These are phyloP conservation scores for Chrysoporthe puriensis DNA, from an alignment of 2,329 filamentous ascomycete species.

Conservation along the genomic window DNA sequence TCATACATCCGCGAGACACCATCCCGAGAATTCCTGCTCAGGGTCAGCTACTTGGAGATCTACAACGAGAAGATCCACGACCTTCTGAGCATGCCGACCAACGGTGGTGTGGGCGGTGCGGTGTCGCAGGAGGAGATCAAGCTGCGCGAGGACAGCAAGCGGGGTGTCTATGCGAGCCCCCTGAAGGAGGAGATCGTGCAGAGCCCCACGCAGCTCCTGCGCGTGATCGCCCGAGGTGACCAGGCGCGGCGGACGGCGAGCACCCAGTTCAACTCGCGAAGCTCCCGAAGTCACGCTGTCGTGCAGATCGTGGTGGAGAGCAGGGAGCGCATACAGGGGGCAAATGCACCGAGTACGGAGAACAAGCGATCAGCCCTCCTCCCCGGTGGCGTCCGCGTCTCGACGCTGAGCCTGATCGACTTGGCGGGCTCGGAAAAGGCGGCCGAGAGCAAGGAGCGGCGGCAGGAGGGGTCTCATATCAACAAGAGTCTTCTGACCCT, in stretches of 20 bases:
- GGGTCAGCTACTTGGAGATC: conserved; percentile 97
- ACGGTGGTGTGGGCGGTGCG: conserved; percentile 56
- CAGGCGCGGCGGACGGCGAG: conserved; percentile 87
- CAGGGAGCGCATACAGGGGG: conserved; percentile 76
- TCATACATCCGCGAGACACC: conserved; percentile 98
- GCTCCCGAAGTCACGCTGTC: conserved; percentile 96
- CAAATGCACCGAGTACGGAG: conserved; percentile 45
- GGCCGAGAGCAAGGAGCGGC: conserved; percentile 90
- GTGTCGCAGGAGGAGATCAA: conserved; percentile 89
- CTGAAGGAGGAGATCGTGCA: conserved; percentile 98
- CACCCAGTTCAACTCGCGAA: conserved; percentile 95
- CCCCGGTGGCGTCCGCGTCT: conserved; percentile 92
- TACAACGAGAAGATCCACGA: conserved; percentile 99
- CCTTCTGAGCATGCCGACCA: conserved; percentile 75
- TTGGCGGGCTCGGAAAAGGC: conserved; percentile 95
- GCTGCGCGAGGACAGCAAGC: conserved; percentile 91
- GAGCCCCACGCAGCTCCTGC: conserved; percentile 89
- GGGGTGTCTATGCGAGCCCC: conserved; percentile 93
- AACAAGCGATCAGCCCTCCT: conserved; percentile 70
- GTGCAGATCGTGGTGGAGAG: conserved; percentile 99
- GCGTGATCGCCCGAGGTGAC: conserved; percentile 94
- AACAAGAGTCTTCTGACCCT: conserved; percentile 97
- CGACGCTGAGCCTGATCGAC: conserved; percentile 93
- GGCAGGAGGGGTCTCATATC: conserved; percentile 95
- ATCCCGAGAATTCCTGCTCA: conserved; percentile 87